A percentile compares a stretch with the other conserved stretches of the same genome.
Evolutionary conservation across 2,329 filamentous ascomycete genomes (phyloP).

Genomic region (Claviceps spartinae): DNA sequence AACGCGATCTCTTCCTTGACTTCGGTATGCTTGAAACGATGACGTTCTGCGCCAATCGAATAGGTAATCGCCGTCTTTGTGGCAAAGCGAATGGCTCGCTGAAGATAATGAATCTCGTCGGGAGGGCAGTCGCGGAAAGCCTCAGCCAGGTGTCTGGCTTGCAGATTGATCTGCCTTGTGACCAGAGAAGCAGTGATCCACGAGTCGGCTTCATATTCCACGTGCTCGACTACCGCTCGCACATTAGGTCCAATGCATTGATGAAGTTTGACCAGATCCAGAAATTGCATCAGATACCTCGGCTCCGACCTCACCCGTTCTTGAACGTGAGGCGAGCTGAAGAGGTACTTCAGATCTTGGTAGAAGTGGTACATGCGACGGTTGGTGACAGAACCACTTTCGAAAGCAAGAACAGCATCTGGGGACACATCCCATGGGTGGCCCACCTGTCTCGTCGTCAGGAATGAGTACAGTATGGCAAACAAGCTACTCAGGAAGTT

Average conservation of each 20-base stretch:
- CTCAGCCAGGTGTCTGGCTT: slow-evolving; percentile 79
- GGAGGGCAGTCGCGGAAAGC: slow-evolving; percentile 60
- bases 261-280: slow-evolving; percentile 89
- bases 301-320: slow-evolving; percentile 69
- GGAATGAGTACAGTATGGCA: slow-evolving; percentile 92
- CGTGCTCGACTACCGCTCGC: slow-evolving; percentile 80
- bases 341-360: slow-evolving; percentile 80
- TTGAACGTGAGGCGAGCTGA: slow-evolving; percentile 79
- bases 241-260: slow-evolving; percentile 95
- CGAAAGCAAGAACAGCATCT: slow-evolving; percentile 77
- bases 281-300: slow-evolving; percentile 82
- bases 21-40: slow-evolving; percentile 73
- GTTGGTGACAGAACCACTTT: slow-evolving; percentile 89
- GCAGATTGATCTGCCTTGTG: slow-evolving; percentile 84
- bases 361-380: slow-evolving; percentile 97
- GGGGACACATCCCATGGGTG: slow-evolving; percentile 83
- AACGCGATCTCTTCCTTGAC: slow-evolving; percentile 78
- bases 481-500: slow-evolving; percentile 94
- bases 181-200: slow-evolving; percentile 96
- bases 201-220: slow-evolving; percentile 94
- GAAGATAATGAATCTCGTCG: slow-evolving; percentile 53
- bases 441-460: slow-evolving; percentile 90
- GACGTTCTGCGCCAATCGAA: slow-evolving; percentile 77
- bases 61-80: slow-evolving; percentile 79
- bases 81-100: slow-evolving; percentile 56